Conservation (phyloP, 2,329 filamentous ascomycete genomes). For the Aspergillaceae sp. region DNA sequence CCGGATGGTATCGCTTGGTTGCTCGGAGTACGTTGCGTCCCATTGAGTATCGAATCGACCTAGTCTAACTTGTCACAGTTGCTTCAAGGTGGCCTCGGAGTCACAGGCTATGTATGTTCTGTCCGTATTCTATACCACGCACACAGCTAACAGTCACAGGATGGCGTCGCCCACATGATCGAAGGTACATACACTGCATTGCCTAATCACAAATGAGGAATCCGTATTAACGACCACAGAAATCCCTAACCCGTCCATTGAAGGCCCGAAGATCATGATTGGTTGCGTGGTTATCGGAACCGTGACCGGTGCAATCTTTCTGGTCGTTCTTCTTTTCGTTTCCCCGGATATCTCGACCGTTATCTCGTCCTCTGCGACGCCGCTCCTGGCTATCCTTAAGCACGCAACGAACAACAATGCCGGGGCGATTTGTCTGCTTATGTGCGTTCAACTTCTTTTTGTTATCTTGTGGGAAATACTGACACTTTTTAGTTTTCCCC, state of each 20-base stretch:
- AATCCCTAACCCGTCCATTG: slow-evolving; percentile 36
- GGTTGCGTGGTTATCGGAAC: slow-evolving; percentile 55
- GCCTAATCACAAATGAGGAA: neutral
- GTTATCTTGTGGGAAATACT: neutral
- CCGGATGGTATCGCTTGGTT: slow-evolving; percentile 53
- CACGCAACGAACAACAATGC: slow-evolving; percentile 54
- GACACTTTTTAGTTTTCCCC: slow-evolving; percentile 16
- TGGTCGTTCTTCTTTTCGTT: slow-evolving; percentile 55
- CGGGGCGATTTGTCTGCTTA: slow-evolving; percentile 55
- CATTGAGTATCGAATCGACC: too few relatives aligned
- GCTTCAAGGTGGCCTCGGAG: slow-evolving; percentile 44
- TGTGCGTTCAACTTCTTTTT: slow-evolving; percentile 27
- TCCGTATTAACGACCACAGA: slow-evolving; percentile 16
- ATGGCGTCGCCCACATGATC: slow-evolving; percentile 42
- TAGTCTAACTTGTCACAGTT: slow-evolving; percentile 22
- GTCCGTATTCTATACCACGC: neutral
- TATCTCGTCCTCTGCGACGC: slow-evolving; percentile 48
- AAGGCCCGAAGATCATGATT: slow-evolving; percentile 59
- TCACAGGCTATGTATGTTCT: slow-evolving; percentile 44
- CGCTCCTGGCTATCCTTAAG: slow-evolving; percentile 53
- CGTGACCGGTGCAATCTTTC: slow-evolving; percentile 53
- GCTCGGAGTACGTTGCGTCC: slow-evolving; percentile 27
- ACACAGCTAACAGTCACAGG: slow-evolving; percentile 12
- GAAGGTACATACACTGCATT: slow-evolving; percentile 8
- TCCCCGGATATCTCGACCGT: slow-evolving; percentile 49